Base-by-base conservation (phyloP, 345 rosid species). In the Pseudoturritis turrita region DNA sequence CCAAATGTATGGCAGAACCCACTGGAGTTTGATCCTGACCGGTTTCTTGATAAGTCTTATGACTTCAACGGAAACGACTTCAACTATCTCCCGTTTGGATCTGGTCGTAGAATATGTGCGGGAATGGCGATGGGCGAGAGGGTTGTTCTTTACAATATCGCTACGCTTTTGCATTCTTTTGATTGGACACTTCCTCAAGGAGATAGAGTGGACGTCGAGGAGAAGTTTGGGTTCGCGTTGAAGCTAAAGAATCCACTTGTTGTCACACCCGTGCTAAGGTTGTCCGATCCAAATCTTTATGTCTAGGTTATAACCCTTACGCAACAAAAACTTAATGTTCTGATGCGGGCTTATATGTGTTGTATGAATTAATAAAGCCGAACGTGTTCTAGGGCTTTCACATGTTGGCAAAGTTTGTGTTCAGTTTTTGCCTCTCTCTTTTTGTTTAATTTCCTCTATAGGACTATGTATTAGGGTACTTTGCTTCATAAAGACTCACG, bases 1-100 rank as follows among this genome's bases (percentile, higher is more conserved):
- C 57, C 45, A 2, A 35, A 64, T n/a, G 69, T 35, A 9, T 64
- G 57, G 69, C 22, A 64, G 22, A 64, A 47, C 18, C 69, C 69
- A 9, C 7, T 21, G 13, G 57, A 47, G 45, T 64, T 64, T 23
- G 26, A 47, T 22, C 57, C 69, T 0, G 29, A 31, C 18, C 28
- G 58, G 22, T 64, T 64, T 47, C 33, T 31, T 47, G 33, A 49
- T 21, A 47, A 47, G 13, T 2, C 22, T 64, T 47, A 64, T 21
- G 69, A 64, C 10, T 64, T 64, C 28, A 64, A 25, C 14, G 69
- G 69, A 4, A 47, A 14, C 22, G 69, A 64, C 13, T 64, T 31
- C 21, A 64, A 10, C 7, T 57, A 35, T 35, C 5, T 57, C 5
- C 62, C 62, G 15, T 57, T 33, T 45, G 54, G 68, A 18, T 31